These are phyloP conservation scores for Cyclocybe aegerita DNA, from an alignment of 768 basidiomycete genomes.

Conservation along the genomic window DNA sequence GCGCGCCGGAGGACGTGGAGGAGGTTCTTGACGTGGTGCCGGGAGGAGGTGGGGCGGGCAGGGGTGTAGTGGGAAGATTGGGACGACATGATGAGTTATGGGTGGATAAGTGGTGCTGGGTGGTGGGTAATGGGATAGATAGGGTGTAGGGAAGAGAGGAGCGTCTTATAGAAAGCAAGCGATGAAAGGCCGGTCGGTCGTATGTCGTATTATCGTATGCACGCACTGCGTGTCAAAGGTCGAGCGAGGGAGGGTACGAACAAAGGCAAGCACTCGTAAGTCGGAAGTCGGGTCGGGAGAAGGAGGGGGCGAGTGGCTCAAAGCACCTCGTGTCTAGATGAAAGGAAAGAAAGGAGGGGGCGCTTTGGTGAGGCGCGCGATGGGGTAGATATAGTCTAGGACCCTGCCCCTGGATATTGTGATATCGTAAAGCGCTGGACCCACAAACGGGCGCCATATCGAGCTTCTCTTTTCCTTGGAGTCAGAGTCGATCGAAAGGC, in stretches of 20 bases:
- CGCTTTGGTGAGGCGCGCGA: slow-evolving; percentile 7
- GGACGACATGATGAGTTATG: slow-evolving; percentile 18
- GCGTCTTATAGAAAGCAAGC: background rate
- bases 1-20: slow-evolving; percentile 38
- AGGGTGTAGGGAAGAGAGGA: slow-evolving; percentile 5
- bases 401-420: slow-evolving; percentile 16
- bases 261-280: slow-evolving; percentile 7
- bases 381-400: slow-evolving; percentile 3
- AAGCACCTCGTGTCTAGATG: background rate
- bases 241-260: slow-evolving; percentile 1
- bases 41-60: slow-evolving; percentile 14
- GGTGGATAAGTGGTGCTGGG: background rate
- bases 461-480: background rate
- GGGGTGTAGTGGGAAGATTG: slow-evolving; percentile 4
- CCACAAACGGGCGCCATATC: slow-evolving; percentile 25
- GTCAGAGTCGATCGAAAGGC: background rate
- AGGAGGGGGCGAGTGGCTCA: too few species aligned
- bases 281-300: too few species aligned
- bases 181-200: background rate
- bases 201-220: slow-evolving; percentile 11
- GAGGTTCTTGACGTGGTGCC: slow-evolving; percentile 34
- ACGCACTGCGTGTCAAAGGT: slow-evolving; percentile 34
- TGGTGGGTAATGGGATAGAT: too few species aligned
- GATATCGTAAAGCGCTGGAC: slow-evolving; percentile 22
- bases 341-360: slow-evolving; percentile 10